Percentiles rank a stretch among this genome's conserved stretches.
These are phyloP conservation scores for Buddleja alternifolia DNA, from an alignment of 257 asterid species.

Conservation along the genomic window DNA sequence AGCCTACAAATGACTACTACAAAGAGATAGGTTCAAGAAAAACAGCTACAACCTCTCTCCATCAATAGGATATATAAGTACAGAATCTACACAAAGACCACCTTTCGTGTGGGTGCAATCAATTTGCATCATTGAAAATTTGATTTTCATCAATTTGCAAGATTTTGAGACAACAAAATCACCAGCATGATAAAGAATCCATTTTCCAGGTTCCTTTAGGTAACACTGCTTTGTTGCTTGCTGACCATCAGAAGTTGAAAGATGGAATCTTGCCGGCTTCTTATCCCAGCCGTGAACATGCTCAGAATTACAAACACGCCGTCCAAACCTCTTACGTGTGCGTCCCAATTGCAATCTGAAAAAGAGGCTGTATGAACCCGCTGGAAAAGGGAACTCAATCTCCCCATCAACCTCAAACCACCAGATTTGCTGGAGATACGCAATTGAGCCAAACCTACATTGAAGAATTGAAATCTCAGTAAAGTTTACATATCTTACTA, in stretches of 20 bases:
- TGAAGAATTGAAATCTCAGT: neutral
- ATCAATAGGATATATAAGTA: constrained; percentile 49
- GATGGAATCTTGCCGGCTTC: constrained; percentile 61
- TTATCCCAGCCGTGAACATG: constrained; percentile 80
- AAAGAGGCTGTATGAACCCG: constrained; percentile 59
- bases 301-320: constrained; percentile 52
- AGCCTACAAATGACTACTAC: neutral
- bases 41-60: constrained; percentile 49
- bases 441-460: constrained; percentile 53
- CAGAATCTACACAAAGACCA: constrained; percentile 70
- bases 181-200: constrained; percentile 58
- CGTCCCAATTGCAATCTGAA: constrained; percentile 68
- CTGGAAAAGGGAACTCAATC: constrained; percentile 63
- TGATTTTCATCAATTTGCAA: constrained; percentile 40
- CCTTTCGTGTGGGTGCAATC: constrained; percentile 80
- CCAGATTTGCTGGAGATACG: constrained; percentile 79
- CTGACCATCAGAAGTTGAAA: constrained; percentile 64
- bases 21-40: constrained; percentile 32
- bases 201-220: constrained; percentile 62
- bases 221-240: constrained; percentile 57
- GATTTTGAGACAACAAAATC: constrained; percentile 47
- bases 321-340: constrained; percentile 50
- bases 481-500: neutral
- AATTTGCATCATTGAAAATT: constrained; percentile 71
- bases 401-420: constrained; percentile 76